Conservation (phyloP, 352 stramenopile species). For the Phytophthora podocarpi region DNA sequence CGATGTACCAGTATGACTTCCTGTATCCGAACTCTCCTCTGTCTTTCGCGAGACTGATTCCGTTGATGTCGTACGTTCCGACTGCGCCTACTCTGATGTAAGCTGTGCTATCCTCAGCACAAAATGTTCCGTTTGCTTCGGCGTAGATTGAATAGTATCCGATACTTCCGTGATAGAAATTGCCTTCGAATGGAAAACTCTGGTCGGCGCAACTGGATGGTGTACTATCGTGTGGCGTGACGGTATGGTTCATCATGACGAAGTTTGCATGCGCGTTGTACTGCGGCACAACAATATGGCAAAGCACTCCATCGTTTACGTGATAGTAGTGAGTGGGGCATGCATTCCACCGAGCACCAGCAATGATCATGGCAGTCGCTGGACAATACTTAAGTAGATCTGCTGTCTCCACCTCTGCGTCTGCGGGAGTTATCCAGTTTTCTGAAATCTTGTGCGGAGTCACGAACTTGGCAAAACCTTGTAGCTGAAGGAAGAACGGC, state of each 20-base stretch:
- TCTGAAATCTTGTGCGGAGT: conserved; percentile 30
- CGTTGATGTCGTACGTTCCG: conserved; percentile 30
- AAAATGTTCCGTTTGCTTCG: conserved; percentile 22
- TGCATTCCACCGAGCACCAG: conserved; percentile 23
- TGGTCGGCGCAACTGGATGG: conserved; percentile 6
- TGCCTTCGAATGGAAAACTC: conserved; percentile 15
- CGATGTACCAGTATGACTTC: conserved; percentile 34
- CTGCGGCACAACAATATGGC: conserved; percentile 16
- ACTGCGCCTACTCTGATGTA: conserved; percentile 12
- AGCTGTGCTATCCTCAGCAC: conserved; percentile 6
- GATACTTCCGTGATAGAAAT: conserved; percentile 39
- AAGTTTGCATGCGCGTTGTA: conserved; percentile 24
- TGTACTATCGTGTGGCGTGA: not conserved
- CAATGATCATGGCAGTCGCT: conserved; percentile 9
- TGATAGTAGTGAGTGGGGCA: conserved; percentile 15
- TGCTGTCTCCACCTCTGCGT: not conserved
- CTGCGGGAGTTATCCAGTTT: conserved; percentile 7
- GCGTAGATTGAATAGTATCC: conserved; percentile 40
- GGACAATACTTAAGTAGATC: conserved; percentile 14
- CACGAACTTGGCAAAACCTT: conserved; percentile 26
- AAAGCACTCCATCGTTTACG: conserved; percentile 1
- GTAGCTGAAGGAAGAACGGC: conserved; percentile 31
- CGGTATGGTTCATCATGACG: not conserved
- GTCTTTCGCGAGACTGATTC: conserved; percentile 11
- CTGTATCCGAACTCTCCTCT: conserved; percentile 13